Evolutionary conservation across 768 basidiomycete species (phyloP).

Genomic region (Ramaria rubella): DNA sequence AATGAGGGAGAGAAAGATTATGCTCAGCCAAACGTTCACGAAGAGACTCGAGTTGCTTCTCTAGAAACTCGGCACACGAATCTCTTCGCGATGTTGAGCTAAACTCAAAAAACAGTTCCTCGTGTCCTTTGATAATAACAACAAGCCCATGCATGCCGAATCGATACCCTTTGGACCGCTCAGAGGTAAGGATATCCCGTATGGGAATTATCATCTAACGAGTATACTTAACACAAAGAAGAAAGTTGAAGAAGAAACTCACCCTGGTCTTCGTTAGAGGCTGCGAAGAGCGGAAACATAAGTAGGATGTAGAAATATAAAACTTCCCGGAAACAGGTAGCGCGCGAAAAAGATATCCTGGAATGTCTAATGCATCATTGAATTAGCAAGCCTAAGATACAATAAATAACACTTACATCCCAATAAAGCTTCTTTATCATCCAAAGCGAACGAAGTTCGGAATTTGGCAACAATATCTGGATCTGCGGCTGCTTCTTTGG

Average conservation of each 20-base stretch:
- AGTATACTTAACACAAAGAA: constrained; percentile 2
- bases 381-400: background rate
- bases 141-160: constrained; percentile 88
- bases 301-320: constrained; percentile 85
- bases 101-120: constrained; percentile 97
- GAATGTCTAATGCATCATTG: constrained; percentile 59
- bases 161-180: constrained; percentile 80
- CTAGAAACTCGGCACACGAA: constrained; percentile 67
- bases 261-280: constrained; percentile 81
- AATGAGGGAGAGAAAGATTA: constrained; percentile 34
- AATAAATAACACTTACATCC: constrained; percentile 58
- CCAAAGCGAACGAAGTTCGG: constrained; percentile 73
- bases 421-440: constrained; percentile 78
- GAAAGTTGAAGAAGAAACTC: constrained; percentile 22
- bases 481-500: constrained; percentile 57
- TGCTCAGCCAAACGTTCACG: constrained; percentile 41
- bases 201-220: constrained; percentile 91
- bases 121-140: constrained; percentile 89
- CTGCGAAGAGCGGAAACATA: constrained; percentile 91
- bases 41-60: constrained; percentile 73
- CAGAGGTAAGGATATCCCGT: constrained; percentile 75
- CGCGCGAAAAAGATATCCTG: constrained; percentile 83
- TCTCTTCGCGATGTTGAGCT: constrained; percentile 71
- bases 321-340: constrained; percentile 85
- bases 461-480: constrained; percentile 69